Conservation (phyloP, 2,329 filamentous ascomycete species). For the Hypomyces perniciosus region DNA sequence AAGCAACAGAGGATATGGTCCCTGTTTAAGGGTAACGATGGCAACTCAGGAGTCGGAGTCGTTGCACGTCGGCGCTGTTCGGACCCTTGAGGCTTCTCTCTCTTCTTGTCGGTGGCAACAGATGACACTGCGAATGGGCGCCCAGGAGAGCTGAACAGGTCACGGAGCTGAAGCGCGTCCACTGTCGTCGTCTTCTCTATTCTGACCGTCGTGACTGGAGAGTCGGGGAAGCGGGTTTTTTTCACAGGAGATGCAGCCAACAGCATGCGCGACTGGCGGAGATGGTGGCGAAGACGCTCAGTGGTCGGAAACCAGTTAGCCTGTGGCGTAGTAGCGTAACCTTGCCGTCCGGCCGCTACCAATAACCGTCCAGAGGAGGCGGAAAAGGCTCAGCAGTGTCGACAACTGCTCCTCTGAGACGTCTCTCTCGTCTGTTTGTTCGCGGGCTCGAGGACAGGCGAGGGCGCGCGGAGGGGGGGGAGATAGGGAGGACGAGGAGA, state of each 20-base stretch:
- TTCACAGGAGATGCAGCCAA: background rate
- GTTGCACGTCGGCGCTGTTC: background rate
- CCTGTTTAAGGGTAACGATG: background rate
- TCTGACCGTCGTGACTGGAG: background rate
- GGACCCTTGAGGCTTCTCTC: background rate
- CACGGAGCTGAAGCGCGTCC: background rate
- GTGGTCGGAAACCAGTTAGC: constrained; percentile 2
- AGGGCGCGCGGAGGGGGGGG: background rate
- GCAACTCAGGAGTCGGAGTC: background rate
- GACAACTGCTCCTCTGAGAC: background rate
- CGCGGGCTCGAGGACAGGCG: constrained; percentile 2
- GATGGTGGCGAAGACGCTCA: constrained; percentile 3
- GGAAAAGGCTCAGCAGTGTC: constrained; percentile 3
- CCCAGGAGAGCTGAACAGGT: background rate
- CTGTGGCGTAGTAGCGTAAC: constrained; percentile 14
- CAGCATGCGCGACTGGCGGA: constrained; percentile 5
- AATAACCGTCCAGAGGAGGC: constrained; percentile 10
- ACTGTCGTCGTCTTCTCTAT: background rate
- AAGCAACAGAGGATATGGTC: background rate
- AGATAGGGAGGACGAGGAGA: constrained; percentile 13
- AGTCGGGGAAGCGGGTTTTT: background rate
- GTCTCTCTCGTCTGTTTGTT: constrained; percentile 10
- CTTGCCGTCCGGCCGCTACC: constrained; percentile 13
- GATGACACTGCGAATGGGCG: background rate
- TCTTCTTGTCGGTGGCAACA: background rate